phyloP scores from a whole-genome alignment of 2,329 filamentous ascomycete genomes.

The Fusarium nurragi region DNA sequence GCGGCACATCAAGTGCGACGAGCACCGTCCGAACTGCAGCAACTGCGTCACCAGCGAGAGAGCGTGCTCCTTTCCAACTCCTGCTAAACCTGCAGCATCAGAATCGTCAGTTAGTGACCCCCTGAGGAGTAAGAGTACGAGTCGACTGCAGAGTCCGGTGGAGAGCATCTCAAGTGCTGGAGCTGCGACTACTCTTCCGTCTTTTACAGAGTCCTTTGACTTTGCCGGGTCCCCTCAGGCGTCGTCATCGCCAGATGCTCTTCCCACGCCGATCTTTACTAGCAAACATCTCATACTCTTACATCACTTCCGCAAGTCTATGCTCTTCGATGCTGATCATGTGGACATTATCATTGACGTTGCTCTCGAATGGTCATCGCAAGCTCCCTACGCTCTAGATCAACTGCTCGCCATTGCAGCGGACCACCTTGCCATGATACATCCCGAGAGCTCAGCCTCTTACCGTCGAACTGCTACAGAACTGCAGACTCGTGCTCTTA shows the following conservation, averaged over 20 bases:
- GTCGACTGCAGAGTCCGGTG: slow-evolving; percentile 37
- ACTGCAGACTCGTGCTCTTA: slow-evolving; percentile 56
- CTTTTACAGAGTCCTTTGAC: slow-evolving; percentile 35
- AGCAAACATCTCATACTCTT: slow-evolving; percentile 54
- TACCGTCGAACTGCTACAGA: slow-evolving; percentile 53
- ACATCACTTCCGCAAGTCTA: slow-evolving; percentile 48
- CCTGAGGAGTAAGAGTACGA: background rate
- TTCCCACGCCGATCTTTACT: slow-evolving; percentile 45
- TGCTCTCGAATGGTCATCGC: slow-evolving; percentile 46
- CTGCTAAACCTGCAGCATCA: slow-evolving; percentile 5
- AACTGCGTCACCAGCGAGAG: slow-evolving; percentile 53
- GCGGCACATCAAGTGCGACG: slow-evolving; percentile 56
- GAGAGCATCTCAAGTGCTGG: slow-evolving; percentile 35
- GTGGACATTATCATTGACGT: slow-evolving; percentile 45
- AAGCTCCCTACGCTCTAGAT: slow-evolving; percentile 58
- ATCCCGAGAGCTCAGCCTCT: slow-evolving; percentile 26
- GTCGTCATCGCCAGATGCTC: slow-evolving; percentile 14
- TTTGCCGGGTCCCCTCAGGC: slow-evolving; percentile 26
- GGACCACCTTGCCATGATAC: slow-evolving; percentile 49
- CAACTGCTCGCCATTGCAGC: slow-evolving; percentile 58
- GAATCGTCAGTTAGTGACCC: slow-evolving; percentile 11
- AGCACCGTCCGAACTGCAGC: slow-evolving; percentile 52
- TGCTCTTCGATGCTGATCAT: slow-evolving; percentile 38
- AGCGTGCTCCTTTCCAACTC: slow-evolving; percentile 49
- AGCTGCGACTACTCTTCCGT: slow-evolving; percentile 32